Conservation (phyloP, 2,329 filamentous ascomycete genomes). For the Paracoccidioides brasiliensis region DNA sequence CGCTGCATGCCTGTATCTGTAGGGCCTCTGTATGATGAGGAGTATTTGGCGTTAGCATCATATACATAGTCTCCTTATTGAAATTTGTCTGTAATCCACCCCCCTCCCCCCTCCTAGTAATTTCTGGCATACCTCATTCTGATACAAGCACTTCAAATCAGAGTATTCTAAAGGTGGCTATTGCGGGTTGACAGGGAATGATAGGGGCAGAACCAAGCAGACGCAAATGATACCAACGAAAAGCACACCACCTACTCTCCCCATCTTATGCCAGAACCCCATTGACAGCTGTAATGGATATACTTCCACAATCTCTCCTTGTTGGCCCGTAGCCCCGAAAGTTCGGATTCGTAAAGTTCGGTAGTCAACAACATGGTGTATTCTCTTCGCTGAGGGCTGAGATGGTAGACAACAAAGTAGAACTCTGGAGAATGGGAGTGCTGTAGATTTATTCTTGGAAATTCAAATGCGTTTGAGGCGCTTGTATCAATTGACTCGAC, state of each 20-base stretch:
- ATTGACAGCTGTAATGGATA: slow-evolving; percentile 53
- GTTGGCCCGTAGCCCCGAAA: slow-evolving; percentile 44
- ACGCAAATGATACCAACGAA: no score
- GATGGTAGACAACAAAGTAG: background rate
- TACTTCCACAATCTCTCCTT: slow-evolving; percentile 48
- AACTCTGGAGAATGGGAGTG: background rate
- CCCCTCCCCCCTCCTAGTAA: background rate
- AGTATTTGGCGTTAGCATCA: background rate
- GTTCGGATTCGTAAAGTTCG: slow-evolving; percentile 37
- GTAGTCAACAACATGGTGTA: slow-evolving; percentile 26
- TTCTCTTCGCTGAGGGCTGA: slow-evolving; percentile 1
- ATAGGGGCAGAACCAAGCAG: no score
- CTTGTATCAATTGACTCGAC: no score
- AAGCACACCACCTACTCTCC: slow-evolving; percentile 42
- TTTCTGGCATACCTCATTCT: background rate
- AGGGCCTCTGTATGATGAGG: slow-evolving; percentile 15
- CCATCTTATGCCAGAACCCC: slow-evolving; percentile 54
- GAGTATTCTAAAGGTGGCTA: no score
- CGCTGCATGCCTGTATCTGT: slow-evolving; percentile 68
- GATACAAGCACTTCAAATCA: no score
- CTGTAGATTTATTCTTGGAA: background rate
- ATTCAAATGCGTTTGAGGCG: background rate
- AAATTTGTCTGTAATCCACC: background rate
- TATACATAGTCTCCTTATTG: background rate
- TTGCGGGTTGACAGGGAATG: no score